phyloP scores from a whole-genome alignment of 2,329 filamentous ascomycete species.

The Waltergamsia citrina region DNA sequence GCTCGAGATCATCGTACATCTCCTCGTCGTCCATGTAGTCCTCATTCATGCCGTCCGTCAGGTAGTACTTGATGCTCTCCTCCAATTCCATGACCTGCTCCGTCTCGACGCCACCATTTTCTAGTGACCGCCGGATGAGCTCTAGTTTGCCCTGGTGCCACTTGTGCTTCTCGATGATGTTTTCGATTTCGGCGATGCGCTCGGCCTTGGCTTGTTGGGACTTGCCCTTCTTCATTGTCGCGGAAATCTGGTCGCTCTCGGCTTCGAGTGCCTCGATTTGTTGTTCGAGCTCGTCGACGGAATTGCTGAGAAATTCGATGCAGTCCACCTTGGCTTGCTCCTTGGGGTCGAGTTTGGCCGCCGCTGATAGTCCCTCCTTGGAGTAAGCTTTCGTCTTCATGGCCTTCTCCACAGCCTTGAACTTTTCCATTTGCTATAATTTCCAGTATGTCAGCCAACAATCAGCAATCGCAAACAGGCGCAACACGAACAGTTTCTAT shows the following conservation, averaged over 20 bases:
- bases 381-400: constrained; percentile 99
- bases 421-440: constrained; percentile 91
- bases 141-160: constrained; percentile 94
- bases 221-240: constrained; percentile 91
- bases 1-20: constrained; percentile 88
- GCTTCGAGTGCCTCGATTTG: constrained; percentile 91
- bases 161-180: constrained; percentile 82
- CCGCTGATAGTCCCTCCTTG: constrained; percentile 89
- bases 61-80: constrained; percentile 91
- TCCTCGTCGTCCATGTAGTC: constrained; percentile 92
- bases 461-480: too few relatives aligned
- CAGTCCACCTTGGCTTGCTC: constrained; percentile 90
- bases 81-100: constrained; percentile 83
- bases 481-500: constrained; percentile 73
- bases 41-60: constrained; percentile 76
- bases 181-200: constrained; percentile 77
- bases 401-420: constrained; percentile 99
- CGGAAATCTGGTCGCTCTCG: constrained; percentile 77
- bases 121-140: constrained; percentile 77
- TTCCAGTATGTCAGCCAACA: not conserved
- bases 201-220: constrained; percentile 76
- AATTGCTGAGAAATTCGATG: constrained; percentile 73
- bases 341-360: constrained; percentile 91
- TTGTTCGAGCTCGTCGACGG: constrained; percentile 87
- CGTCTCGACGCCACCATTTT: constrained; percentile 84